Percentiles rank a stretch among this genome's conserved stretches.
Evolutionary conservation across 2,329 filamentous ascomycete species (phyloP).

Genomic region (Nigrospora osmanthi): DNA sequence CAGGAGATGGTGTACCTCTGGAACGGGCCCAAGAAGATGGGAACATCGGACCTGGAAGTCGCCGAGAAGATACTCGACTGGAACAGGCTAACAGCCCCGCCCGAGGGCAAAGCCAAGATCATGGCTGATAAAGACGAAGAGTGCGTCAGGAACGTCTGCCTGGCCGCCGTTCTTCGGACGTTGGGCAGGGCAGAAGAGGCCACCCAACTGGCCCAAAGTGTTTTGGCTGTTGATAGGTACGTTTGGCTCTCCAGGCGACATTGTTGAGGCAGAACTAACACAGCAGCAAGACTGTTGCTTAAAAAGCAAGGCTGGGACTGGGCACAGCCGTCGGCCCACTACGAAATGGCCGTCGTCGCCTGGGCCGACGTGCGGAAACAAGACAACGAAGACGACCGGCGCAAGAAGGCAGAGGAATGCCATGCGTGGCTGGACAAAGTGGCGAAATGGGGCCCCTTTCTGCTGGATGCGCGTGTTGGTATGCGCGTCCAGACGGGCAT

Average conservation of each 20-base stretch:
- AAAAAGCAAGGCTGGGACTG: conserved; percentile 53
- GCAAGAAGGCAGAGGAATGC: conserved; percentile 50
- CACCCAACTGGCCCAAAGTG: conserved; percentile 52
- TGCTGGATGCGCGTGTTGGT: conserved; percentile 67
- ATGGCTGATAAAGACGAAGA: conserved; percentile 49
- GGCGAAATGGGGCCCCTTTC: conserved; percentile 62
- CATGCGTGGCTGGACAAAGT: conserved; percentile 58
- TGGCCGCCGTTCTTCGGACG: conserved; percentile 57
- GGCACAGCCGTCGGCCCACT: conserved; percentile 65
- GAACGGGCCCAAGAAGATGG: conserved; percentile 83
- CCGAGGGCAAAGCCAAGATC: conserved; percentile 34
- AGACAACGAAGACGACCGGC: conserved; percentile 25
- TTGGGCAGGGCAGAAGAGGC: conserved; percentile 58
- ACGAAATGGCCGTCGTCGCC: conserved; percentile 75
- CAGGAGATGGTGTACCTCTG: conserved; percentile 93
- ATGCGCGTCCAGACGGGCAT: conserved; percentile 65
- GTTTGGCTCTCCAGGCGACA: neutral
- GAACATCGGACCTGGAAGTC: conserved; percentile 50
- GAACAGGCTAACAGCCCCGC: conserved; percentile 47
- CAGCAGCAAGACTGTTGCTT: conserved; percentile 35
- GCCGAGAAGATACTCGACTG: conserved; percentile 59
- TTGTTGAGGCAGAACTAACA: conserved; percentile 5
- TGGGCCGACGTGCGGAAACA: conserved; percentile 60
- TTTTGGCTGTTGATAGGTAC: conserved; percentile 59
- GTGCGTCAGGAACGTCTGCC: conserved; percentile 59